These are phyloP conservation scores for Clitopilus hobsonii DNA, from an alignment of 768 basidiomycete genomes.

Conservation along the genomic window DNA sequence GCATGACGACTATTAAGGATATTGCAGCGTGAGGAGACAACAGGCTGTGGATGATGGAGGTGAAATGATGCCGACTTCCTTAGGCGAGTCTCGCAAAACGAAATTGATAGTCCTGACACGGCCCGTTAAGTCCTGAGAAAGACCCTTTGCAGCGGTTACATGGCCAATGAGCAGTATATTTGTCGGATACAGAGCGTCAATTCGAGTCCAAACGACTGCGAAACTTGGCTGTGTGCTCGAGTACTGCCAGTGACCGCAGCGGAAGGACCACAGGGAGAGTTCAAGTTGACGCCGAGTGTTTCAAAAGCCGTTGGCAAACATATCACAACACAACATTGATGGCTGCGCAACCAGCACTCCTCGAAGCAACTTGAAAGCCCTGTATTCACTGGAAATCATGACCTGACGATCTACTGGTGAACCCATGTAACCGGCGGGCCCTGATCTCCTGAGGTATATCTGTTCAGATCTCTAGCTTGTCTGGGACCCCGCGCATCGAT, in stretches of 20 bases:
- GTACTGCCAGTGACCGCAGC: no score
- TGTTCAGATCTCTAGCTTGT: no score
- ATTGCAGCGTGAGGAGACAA: constrained; percentile 12
- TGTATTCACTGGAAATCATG: background rate
- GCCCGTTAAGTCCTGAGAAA: background rate
- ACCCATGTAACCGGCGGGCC: background rate
- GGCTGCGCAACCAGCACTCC: background rate
- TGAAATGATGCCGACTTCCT: constrained; percentile 9
- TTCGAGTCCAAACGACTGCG: no score
- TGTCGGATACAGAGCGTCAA: no score
- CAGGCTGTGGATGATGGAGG: constrained; percentile 25
- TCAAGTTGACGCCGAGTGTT: background rate
- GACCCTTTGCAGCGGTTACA: no score
- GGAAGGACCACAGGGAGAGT: no score
- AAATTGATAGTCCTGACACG: constrained; percentile 4
- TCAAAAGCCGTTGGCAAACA: background rate
- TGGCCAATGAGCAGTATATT: no score
- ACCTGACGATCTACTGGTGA: background rate
- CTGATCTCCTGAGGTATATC: background rate
- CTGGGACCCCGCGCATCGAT: no score
- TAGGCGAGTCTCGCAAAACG: constrained; percentile 7
- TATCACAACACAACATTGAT: background rate
- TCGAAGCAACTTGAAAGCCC: background rate
- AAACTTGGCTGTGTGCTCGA: no score
- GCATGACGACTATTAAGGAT: constrained; percentile 16